Conservation (phyloP, 2,329 filamentous ascomycete species). For the Aspergillus thermomutatus region DNA sequence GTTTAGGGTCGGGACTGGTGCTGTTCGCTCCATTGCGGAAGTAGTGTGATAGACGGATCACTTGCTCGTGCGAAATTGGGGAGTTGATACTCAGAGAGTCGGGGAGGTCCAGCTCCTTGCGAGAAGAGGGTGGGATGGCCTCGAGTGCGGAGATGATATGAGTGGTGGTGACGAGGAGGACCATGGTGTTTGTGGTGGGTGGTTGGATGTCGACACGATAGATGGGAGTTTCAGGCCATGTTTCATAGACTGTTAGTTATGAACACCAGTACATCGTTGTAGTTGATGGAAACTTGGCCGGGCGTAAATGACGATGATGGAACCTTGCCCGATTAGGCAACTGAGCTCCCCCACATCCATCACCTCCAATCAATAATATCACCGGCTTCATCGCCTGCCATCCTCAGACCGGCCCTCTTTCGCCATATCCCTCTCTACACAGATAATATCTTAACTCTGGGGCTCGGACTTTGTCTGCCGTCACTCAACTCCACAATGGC, state of each 20-base stretch:
- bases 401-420: background rate
- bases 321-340: constrained; percentile 3
- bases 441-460: background rate
- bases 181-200: constrained; percentile 30
- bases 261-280: background rate
- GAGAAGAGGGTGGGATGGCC: constrained; percentile 28
- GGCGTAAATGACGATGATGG: background rate
- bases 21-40: constrained; percentile 17
- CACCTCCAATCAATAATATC: background rate
- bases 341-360: constrained; percentile 4
- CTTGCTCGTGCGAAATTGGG: constrained; percentile 42
- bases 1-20: background rate
- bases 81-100: constrained; percentile 23
- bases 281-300: background rate
- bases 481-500: constrained; percentile 26
- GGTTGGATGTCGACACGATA: background rate
- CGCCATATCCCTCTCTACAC: background rate
- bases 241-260: background rate
- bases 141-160: constrained; percentile 39
- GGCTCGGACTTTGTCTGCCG: constrained; percentile 8
- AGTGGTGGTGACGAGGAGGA: constrained; percentile 39
- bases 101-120: constrained; percentile 35
- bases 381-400: constrained; percentile 5
- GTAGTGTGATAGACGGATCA: constrained; percentile 36
- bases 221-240: background rate